Conservation (phyloP, 2,329 filamentous ascomycete species). For the Metarhizium guizhouense region DNA sequence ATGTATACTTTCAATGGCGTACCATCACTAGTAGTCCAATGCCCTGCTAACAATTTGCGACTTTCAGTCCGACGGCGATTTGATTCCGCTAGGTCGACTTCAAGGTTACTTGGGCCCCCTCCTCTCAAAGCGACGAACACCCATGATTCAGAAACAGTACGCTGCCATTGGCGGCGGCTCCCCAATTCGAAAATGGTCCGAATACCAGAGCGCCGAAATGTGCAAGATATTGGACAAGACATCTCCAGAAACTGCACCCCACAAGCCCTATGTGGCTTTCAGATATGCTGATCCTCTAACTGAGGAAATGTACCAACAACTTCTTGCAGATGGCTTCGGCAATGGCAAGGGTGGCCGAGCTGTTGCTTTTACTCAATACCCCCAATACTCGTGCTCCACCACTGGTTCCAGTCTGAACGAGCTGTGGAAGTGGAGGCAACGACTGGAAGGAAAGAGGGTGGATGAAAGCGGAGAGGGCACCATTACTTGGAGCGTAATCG, state of each 20-base stretch:
- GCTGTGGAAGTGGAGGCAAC: slow-evolving; percentile 91
- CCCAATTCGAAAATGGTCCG: slow-evolving; percentile 95
- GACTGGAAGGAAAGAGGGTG: slow-evolving; percentile 69
- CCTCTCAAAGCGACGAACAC: slow-evolving; percentile 77
- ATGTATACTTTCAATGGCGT: slow-evolving; percentile 25
- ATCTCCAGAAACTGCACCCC: slow-evolving; percentile 86
- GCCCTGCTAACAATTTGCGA: slow-evolving; percentile 4
- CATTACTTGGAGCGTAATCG: slow-evolving; percentile 95
- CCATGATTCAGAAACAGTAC: slow-evolving; percentile 96
- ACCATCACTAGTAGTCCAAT: background rate
- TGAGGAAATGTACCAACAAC: slow-evolving; percentile 78
- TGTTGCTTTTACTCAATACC: slow-evolving; percentile 96
- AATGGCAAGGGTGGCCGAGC: slow-evolving; percentile 83
- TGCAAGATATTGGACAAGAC: slow-evolving; percentile 92
- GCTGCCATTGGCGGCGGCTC: slow-evolving; percentile 93
- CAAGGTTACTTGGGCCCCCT: slow-evolving; percentile 86
- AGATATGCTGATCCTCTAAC: slow-evolving; percentile 90
- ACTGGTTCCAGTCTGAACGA: slow-evolving; percentile 95
- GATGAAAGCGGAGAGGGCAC: slow-evolving; percentile 49
- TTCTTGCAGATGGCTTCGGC: slow-evolving; percentile 85
- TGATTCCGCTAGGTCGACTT: slow-evolving; percentile 89
- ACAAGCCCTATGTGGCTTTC: slow-evolving; percentile 96
- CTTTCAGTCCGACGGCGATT: slow-evolving; percentile 72
- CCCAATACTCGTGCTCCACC: slow-evolving; percentile 96
- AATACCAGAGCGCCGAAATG: slow-evolving; percentile 89